phyloP scores from a whole-genome alignment of 176 grass and related monocot species.

The Alloteropsis semialata region DNA sequence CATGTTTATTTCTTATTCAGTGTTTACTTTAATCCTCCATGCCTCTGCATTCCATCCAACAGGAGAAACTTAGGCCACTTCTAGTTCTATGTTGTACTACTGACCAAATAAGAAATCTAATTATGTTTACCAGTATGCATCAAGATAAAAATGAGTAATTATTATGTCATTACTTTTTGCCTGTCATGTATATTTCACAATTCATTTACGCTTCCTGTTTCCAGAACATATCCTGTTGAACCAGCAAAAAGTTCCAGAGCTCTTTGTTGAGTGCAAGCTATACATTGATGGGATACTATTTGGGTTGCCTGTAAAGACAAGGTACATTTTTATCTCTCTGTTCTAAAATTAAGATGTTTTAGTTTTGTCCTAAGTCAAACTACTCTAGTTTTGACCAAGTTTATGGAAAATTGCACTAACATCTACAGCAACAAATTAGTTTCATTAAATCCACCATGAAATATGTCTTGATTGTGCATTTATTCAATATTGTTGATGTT shows the following conservation, averaged over 20 bases:
- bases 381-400: background rate
- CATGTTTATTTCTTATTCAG: background rate
- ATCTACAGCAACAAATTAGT: background rate
- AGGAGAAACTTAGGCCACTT: background rate
- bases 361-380: background rate
- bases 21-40: background rate
- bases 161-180: background rate
- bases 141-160: background rate
- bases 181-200: background rate
- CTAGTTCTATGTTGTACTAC: background rate
- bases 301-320: constrained; percentile 69
- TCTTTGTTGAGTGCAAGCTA: constrained; percentile 78
- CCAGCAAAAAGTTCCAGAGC: constrained; percentile 49
- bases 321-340: constrained; percentile 27
- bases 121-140: background rate
- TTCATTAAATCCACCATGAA: background rate
- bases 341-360: background rate
- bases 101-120: background rate
- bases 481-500: background rate
- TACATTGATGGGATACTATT: constrained; percentile 81
- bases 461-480: background rate
- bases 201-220: background rate
- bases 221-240: constrained; percentile 25
- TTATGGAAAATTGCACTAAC: background rate
- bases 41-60: background rate